These are phyloP conservation scores for Rhizoctonia solani DNA, from an alignment of 1,284 basidiomycete genomes.

Conservation along the genomic window DNA sequence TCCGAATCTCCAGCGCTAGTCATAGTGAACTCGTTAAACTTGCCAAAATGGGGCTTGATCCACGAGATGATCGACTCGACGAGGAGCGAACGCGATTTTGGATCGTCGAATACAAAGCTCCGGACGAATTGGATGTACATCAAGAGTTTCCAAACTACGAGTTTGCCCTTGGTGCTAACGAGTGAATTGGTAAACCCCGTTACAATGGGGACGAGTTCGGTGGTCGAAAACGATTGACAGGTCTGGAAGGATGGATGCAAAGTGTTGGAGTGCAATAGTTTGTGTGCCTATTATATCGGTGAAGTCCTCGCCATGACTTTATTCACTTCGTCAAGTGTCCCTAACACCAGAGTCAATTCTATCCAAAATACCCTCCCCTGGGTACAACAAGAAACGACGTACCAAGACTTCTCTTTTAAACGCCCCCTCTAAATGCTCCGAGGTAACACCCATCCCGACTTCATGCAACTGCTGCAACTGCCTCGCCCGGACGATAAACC, in stretches of 20 bases:
- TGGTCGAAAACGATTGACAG: slow-evolving; percentile 75
- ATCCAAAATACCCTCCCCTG: too few relatives aligned
- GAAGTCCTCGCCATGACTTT: slow-evolving; percentile 84
- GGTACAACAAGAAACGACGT: too few relatives aligned
- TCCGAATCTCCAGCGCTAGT: slow-evolving; percentile 67
- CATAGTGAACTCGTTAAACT: slow-evolving; percentile 79
- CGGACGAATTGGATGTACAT: slow-evolving; percentile 92
- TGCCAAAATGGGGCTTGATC: slow-evolving; percentile 95
- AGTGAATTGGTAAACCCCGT: slow-evolving; percentile 88
- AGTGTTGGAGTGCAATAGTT: slow-evolving; percentile 91
- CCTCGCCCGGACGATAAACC: slow-evolving; percentile 85
- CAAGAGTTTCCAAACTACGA: slow-evolving; percentile 90
- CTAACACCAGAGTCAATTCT: not conserved
- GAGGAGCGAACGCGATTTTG: slow-evolving; percentile 76
- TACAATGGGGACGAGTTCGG: slow-evolving; percentile 83
- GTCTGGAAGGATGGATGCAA: slow-evolving; percentile 89
- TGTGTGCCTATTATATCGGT: slow-evolving; percentile 95
- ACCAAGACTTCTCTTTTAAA: slow-evolving; percentile 80
- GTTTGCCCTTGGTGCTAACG: slow-evolving; percentile 76
- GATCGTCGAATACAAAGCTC: slow-evolving; percentile 83
- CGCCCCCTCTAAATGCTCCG: slow-evolving; percentile 80
- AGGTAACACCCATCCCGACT: slow-evolving; percentile 75
- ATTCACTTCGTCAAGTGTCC: slow-evolving; percentile 81
- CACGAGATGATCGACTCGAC: slow-evolving; percentile 89
- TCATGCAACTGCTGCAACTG: slow-evolving; percentile 86